phyloP scores from a whole-genome alignment of 768 basidiomycete genomes.

The Cystoderma amianthinum region DNA sequence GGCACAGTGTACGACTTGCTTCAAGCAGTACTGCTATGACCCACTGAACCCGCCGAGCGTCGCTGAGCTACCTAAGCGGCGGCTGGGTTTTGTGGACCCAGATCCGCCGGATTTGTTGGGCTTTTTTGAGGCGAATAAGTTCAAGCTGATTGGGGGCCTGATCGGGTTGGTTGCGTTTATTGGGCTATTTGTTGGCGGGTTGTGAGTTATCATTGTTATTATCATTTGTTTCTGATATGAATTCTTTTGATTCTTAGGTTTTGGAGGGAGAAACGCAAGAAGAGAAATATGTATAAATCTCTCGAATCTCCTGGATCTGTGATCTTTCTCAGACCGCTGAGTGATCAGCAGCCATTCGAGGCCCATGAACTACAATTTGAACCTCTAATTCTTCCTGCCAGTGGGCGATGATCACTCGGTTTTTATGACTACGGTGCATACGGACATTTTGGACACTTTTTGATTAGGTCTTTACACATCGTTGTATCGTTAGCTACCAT shows the following conservation, averaged over 20 bases:
- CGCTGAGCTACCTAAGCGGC: slow-evolving; percentile 35
- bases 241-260: background rate
- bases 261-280: background rate
- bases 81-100: slow-evolving; percentile 43
- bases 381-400: too few relatives aligned
- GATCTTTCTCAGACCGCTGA: too few relatives aligned
- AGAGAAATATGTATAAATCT: too few relatives aligned
- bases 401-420: too few relatives aligned
- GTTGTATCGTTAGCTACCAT: too few relatives aligned
- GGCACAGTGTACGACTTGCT: slow-evolving; percentile 34
- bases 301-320: too few relatives aligned
- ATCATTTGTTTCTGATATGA: background rate
- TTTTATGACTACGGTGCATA: too few relatives aligned
- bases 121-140: slow-evolving; percentile 40
- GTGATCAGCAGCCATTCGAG: too few relatives aligned
- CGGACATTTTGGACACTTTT: too few relatives aligned
- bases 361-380: too few relatives aligned
- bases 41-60: slow-evolving; percentile 35
- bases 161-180: slow-evolving; percentile 35
- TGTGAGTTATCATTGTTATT: slow-evolving; percentile 25
- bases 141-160: slow-evolving; percentile 39
- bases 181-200: slow-evolving; percentile 23
- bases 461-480: too few relatives aligned
- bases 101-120: slow-evolving; percentile 37
- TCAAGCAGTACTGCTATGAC: slow-evolving; percentile 49